Base-by-base conservation (phyloP, 306 rosid genomes). In the peach (Prunus persica) region DNA sequence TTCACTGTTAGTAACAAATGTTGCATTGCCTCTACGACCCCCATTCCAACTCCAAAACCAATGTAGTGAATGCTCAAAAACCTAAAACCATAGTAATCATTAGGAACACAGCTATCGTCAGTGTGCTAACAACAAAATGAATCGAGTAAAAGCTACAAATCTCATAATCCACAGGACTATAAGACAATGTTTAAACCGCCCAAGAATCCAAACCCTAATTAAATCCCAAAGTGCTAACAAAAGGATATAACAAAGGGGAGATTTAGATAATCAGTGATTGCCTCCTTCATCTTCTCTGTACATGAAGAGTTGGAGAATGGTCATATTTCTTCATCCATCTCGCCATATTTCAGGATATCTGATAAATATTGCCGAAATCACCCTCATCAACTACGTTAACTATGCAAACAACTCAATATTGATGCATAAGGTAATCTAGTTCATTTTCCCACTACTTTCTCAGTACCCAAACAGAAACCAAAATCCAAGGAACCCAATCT, bases 21-120 rank as follows among this genome's bases (percentile, higher is more conserved):
- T 69, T 75, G 74, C 80, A 72, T 56, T 28, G 71, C 79, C 78
- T 79, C 80, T 79, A 79, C 56, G 75, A 84, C 76, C 74, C 84
- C 72, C 77, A 87, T 79, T 73, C 82, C 77, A 67, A 67, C 58
- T 57, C 74, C 72, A 18, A 47, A 69, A 51, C 19, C 83, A 76
- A 65, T 51, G 71, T 30, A 77, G 30, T 3, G 65, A 22, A 27
- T 55, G 38, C 57, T 50, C 80, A 70, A 71, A 30, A 69, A 24
- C 67, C 76, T 50, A 34, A 67, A 67, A 47, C 8, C 69, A 57
- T 45, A 43, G 9, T 14, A n/a, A 34, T 52, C 27, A 24, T 2
- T 16, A 15, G 16, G 55, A 32, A 16, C 47, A 32, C 38, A 69
- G 3, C 12, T 34, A 55, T 71, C 55, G 7, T 30, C 51, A 65